A percentile compares a stretch with the other conserved stretches of the same genome.
These are phyloP conservation scores for Fusarium denticulatum DNA, from an alignment of 2,329 filamentous ascomycete species.

Conservation along the genomic window DNA sequence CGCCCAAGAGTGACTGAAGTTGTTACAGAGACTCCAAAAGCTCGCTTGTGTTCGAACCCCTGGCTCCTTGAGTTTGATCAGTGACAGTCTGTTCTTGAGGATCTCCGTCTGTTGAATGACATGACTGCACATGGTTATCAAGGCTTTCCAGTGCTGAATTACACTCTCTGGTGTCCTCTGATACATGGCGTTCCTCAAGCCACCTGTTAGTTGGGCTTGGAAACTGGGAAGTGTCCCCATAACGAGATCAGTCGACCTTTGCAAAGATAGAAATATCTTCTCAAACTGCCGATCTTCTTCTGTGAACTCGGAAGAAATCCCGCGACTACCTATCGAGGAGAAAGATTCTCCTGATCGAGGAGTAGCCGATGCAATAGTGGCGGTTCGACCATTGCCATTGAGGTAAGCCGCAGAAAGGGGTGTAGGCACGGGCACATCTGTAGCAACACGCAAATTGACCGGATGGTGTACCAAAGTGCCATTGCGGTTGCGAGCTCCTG, in stretches of 20 bases:
- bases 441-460: slow-evolving; percentile 65
- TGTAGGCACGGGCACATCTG: slow-evolving; percentile 57
- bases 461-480: slow-evolving; percentile 59
- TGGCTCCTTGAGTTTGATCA: slow-evolving; percentile 87
- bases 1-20: slow-evolving; percentile 76
- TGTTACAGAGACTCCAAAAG: slow-evolving; percentile 78
- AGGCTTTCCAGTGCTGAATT: slow-evolving; percentile 72
- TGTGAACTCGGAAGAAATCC: slow-evolving; percentile 68
- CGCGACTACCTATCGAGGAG: slow-evolving; percentile 60
- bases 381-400: slow-evolving; percentile 61
- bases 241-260: slow-evolving; percentile 77
- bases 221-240: slow-evolving; percentile 76
- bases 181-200: slow-evolving; percentile 71
- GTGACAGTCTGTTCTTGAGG: slow-evolving; percentile 76
- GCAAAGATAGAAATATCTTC: slow-evolving; percentile 80
- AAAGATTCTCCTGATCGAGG: slow-evolving; percentile 88
- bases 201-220: slow-evolving; percentile 71
- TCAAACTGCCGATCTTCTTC: slow-evolving; percentile 87
- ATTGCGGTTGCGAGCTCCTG: slow-evolving; percentile 46
- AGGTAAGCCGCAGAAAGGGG: slow-evolving; percentile 55
- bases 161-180: slow-evolving; percentile 68
- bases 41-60: slow-evolving; percentile 71
- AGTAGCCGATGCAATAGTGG: slow-evolving; percentile 69
- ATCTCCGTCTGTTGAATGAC: slow-evolving; percentile 79
- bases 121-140: slow-evolving; percentile 76